Conservation (phyloP, 495 filamentous ascomycete genomes). For the Lophiostoma macrostomum region DNA sequence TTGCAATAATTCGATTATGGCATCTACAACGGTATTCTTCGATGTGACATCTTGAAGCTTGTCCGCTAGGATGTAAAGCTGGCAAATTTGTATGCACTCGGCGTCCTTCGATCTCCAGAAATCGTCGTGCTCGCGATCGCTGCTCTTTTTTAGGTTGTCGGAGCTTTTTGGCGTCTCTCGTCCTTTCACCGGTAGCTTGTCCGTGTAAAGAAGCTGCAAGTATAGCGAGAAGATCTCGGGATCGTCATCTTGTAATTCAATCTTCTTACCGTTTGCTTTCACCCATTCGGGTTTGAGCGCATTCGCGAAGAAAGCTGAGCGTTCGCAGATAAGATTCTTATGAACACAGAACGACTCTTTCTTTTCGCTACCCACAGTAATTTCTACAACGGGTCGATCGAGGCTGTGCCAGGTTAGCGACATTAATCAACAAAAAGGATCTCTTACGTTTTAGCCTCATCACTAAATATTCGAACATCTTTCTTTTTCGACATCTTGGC, state of each 20-base stretch:
- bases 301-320: background rate
- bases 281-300: background rate
- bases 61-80: background rate
- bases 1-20: background rate
- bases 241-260: background rate
- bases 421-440: too few species aligned
- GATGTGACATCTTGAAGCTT: background rate
- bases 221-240: conserved; percentile 3
- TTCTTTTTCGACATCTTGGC: too few species aligned
- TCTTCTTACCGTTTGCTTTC: background rate
- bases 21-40: background rate
- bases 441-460: too few species aligned
- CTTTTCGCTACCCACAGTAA: too few species aligned
- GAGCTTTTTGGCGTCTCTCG: background rate
- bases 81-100: background rate
- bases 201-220: background rate
- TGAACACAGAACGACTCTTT: background rate
- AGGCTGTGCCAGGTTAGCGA: too few species aligned
- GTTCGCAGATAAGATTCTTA: background rate
- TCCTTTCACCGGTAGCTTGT: background rate
- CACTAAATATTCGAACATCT: too few species aligned
- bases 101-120: background rate
- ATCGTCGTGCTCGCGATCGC: background rate
- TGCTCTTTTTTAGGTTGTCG: background rate
- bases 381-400: too few species aligned